Percentiles rank a stretch among this genome's conserved stretches.
Conservation (phyloP, 495 filamentous ascomycete genomes). For the Penicillium canariense region DNA sequence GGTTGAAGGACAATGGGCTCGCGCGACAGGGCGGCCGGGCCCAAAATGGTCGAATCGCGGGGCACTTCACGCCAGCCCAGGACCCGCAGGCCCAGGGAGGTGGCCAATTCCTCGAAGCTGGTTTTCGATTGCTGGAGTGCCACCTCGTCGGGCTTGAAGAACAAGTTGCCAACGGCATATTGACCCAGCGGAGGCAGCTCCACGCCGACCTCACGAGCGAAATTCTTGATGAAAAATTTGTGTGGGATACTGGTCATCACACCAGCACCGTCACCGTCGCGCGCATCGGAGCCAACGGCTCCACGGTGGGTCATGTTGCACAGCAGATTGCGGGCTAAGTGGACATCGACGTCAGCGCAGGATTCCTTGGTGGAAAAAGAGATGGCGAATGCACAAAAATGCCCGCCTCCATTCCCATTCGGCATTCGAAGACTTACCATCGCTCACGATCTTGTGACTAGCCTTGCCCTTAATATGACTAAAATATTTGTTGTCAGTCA, state of each 20-base stretch:
- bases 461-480: constrained; percentile 97
- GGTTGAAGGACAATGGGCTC: constrained; percentile 96
- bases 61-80: constrained; percentile 97
- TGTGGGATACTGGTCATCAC: constrained; percentile 99
- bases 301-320: constrained; percentile 99
- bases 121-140: constrained; percentile 81
- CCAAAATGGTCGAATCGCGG: constrained; percentile 85
- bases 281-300: constrained; percentile 94
- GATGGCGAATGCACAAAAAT: background rate
- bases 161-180: constrained; percentile 96
- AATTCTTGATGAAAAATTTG: constrained; percentile 98
- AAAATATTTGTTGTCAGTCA: constrained; percentile 14
- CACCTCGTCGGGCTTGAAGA: constrained; percentile 95
- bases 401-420: background rate
- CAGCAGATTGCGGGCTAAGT: constrained; percentile 79
- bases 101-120: constrained; percentile 89
- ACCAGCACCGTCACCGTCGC: constrained; percentile 96
- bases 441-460: constrained; percentile 98
- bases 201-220: constrained; percentile 82
- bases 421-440: constrained; percentile 66
- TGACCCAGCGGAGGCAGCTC: constrained; percentile 85
- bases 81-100: constrained; percentile 81
- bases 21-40: constrained; percentile 87
- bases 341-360: constrained; percentile 16
- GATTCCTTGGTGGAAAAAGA: background rate